phyloP scores from a whole-genome alignment of 495 filamentous ascomycete species.

The Parachaetomium inaequale region DNA sequence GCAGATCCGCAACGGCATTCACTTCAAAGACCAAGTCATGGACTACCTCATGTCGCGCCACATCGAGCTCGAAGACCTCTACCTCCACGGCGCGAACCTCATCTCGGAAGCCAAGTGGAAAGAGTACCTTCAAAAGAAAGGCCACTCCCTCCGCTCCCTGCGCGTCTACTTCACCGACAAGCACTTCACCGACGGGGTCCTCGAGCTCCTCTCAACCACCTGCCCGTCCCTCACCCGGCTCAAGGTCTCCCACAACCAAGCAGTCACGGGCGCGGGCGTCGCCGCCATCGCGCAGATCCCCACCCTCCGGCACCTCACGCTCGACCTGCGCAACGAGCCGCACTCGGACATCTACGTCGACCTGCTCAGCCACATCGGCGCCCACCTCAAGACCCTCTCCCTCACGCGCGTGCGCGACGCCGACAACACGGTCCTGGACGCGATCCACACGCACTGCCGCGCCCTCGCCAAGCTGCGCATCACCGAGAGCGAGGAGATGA shows the following conservation, averaged over 20 bases:
- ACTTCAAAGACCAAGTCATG: slow-evolving; percentile 78
- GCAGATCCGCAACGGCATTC: slow-evolving; percentile 67
- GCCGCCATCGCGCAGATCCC: slow-evolving; percentile 52
- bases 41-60: slow-evolving; percentile 72
- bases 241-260: slow-evolving; percentile 62
- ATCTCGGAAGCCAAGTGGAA: slow-evolving; percentile 69
- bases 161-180: slow-evolving; percentile 74
- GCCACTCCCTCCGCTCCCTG: slow-evolving; percentile 58
- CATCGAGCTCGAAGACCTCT: slow-evolving; percentile 58
- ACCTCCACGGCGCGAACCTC: slow-evolving; percentile 73
- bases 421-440: slow-evolving; percentile 59
- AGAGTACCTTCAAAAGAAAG: slow-evolving; percentile 58
- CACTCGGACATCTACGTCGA: slow-evolving; percentile 54
- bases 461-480: slow-evolving; percentile 72
- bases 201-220: slow-evolving; percentile 47
- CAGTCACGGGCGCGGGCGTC: slow-evolving; percentile 45
- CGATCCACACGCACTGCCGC: slow-evolving; percentile 64
- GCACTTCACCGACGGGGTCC: slow-evolving; percentile 52
- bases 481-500: slow-evolving; percentile 66
- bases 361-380: slow-evolving; percentile 58
- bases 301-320: slow-evolving; percentile 66
- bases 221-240: slow-evolving; percentile 67
- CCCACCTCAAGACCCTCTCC: slow-evolving; percentile 65
- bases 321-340: slow-evolving; percentile 57
- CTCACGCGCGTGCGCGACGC: slow-evolving; percentile 56